Percentiles rank a stretch among this genome's conserved stretches.
phyloP scores from a whole-genome alignment of 148 eudicot species.

The Selenicereus undatus region DNA sequence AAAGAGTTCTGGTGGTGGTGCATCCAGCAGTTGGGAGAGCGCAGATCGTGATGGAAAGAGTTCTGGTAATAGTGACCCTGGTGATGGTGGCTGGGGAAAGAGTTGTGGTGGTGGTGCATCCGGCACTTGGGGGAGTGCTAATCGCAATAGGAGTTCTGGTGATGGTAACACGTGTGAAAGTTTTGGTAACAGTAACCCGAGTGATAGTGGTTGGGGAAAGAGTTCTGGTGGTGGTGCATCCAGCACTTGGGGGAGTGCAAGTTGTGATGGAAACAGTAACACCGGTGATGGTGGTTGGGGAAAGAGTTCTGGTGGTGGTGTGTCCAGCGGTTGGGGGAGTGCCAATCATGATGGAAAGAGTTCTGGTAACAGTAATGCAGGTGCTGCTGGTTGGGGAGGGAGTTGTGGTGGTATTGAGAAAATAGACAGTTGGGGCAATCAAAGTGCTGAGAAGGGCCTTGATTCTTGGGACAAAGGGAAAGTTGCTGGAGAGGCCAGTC shows the following conservation, averaged over 20 bases:
- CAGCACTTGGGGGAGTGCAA: constrained; percentile 25
- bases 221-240: constrained; percentile 21
- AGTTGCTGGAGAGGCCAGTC: background rate
- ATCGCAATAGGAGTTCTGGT: too few species aligned
- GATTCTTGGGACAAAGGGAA: constrained; percentile 22
- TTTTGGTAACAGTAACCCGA: constrained; percentile 5
- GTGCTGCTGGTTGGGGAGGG: constrained; percentile 11
- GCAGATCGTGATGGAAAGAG: constrained; percentile 8
- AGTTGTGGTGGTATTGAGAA: constrained; percentile 21
- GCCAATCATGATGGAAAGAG: background rate
- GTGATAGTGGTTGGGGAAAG: constrained; percentile 16
- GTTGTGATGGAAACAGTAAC: background rate
- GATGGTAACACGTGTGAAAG: too few species aligned
- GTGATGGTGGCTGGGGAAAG: constrained; percentile 15
- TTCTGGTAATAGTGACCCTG: constrained; percentile 4
- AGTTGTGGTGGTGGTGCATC: constrained; percentile 21
- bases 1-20: constrained; percentile 14
- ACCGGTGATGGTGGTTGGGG: background rate
- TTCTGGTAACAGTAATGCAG: too few species aligned
- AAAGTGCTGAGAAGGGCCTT: background rate
- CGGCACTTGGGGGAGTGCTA: constrained; percentile 25
- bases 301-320: background rate
- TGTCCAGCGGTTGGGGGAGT: too few species aligned
- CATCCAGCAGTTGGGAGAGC: constrained; percentile 26
- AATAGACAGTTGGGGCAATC: background rate